These are phyloP conservation scores for Entelexis sorbosivorans DNA, from an alignment of 1,139 yeast genomes.

Conservation along the genomic window DNA sequence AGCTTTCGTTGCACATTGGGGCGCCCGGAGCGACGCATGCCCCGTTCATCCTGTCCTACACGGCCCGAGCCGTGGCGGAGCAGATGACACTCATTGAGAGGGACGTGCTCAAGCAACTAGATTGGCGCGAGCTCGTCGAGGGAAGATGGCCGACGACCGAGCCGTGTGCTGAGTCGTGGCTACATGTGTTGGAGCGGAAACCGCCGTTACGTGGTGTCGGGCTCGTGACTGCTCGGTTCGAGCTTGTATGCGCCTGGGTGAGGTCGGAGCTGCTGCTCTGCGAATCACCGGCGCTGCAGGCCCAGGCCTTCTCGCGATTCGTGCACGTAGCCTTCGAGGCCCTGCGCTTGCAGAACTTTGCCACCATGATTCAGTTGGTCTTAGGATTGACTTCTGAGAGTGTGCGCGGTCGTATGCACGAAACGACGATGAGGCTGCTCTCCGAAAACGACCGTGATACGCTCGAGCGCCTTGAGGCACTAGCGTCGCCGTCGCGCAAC, in stretches of 20 bases:
- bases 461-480: conserved; percentile 37
- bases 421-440: conserved; percentile 62
- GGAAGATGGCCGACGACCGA: conserved; percentile 46
- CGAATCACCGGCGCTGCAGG: conserved; percentile 36
- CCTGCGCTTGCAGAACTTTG: conserved; percentile 58
- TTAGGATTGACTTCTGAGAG: conserved; percentile 63
- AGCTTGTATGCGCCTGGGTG: conserved; percentile 80
- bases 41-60: conserved; percentile 68
- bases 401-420: conserved; percentile 1
- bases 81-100: conserved; percentile 80
- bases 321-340: conserved; percentile 72
- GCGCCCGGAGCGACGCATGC: conserved; percentile 41
- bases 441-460: conserved; percentile 36
- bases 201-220: conserved; percentile 49
- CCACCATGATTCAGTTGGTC: conserved; percentile 78
- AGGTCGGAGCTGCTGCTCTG: conserved; percentile 77
- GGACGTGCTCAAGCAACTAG: conserved; percentile 73
- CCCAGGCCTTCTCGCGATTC: conserved; percentile 60
- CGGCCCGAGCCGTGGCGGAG: conserved; percentile 53
- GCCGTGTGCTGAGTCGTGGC: conserved; percentile 74
- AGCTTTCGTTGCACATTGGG: conserved; percentile 13
- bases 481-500: conserved; percentile 52
- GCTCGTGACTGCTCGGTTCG: conserved; percentile 77
- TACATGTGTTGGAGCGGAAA: conserved; percentile 45
- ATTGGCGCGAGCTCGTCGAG: conserved; percentile 84